phyloP scores from a whole-genome alignment of 2,329 filamentous ascomycete genomes.

The Grosmannia huntii region DNA sequence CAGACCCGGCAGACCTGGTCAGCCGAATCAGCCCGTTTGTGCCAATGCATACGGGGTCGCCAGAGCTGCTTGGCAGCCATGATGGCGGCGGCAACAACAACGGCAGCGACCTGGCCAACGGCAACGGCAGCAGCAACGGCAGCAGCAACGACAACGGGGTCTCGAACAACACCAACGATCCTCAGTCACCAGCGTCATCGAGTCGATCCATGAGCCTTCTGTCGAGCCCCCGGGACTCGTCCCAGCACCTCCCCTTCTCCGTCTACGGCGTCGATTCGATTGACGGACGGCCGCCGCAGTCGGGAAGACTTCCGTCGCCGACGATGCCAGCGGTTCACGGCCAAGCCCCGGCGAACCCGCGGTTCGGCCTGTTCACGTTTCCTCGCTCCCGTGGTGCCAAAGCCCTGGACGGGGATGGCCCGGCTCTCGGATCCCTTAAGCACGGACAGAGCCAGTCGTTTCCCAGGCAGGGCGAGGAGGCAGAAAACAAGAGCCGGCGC shows the following conservation, averaged over 20 bases:
- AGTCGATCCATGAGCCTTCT: constrained; percentile 42
- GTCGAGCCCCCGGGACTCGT: constrained; percentile 49
- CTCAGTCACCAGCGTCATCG: constrained; percentile 50
- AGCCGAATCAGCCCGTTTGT: constrained; percentile 24
- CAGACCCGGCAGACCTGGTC: constrained; percentile 24
- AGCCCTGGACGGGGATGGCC: constrained; percentile 45
- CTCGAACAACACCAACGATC: constrained; percentile 22
- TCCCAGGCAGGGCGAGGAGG: constrained; percentile 47
- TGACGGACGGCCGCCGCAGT: constrained; percentile 30
- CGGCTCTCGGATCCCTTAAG: constrained; percentile 56
- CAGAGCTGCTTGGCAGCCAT: constrained; percentile 14
- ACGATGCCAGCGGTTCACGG: constrained; percentile 12
- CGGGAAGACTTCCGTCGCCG: constrained; percentile 28
- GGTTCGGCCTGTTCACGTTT: constrained; percentile 42
- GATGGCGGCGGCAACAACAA: not conserved
- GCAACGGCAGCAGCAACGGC: not conserved
- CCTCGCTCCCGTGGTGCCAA: constrained; percentile 52
- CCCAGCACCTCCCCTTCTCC: constrained; percentile 43
- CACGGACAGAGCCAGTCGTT: constrained; percentile 66
- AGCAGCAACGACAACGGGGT: not conserved
- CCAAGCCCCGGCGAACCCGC: constrained; percentile 21
- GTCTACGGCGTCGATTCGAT: constrained; percentile 30
- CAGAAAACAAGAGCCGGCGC: constrained; percentile 40
- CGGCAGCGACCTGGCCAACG: not conserved
- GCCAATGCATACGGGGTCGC: constrained; percentile 18